phyloP scores from a whole-genome alignment of 805 yeast species.

The Ogataea naganishii region DNA sequence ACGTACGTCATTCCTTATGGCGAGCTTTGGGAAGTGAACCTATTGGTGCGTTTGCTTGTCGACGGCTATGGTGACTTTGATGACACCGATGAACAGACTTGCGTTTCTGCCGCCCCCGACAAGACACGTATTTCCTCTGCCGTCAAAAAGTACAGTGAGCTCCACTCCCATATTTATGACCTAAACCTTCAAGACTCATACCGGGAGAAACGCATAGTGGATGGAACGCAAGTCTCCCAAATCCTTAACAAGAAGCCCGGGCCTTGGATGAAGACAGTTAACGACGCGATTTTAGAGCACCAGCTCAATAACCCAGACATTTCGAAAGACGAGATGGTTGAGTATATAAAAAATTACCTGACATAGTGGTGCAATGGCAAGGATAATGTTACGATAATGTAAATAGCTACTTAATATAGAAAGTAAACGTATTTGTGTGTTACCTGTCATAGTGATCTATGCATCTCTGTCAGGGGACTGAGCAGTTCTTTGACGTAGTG shows the following conservation, averaged over 20 bases:
- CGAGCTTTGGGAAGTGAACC: conserved; percentile 38
- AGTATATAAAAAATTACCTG: conserved; percentile 26
- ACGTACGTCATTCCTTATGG: conserved; percentile 44
- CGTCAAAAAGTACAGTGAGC: conserved; percentile 22
- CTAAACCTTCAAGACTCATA: conserved; percentile 34
- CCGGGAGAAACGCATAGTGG: conserved; percentile 54
- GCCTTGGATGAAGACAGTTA: conserved; percentile 66
- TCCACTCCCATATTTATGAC: conserved; percentile 24
- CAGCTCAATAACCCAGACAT: conserved; percentile 68
- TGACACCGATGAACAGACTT: conserved; percentile 1
- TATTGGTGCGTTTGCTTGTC: conserved; percentile 11
- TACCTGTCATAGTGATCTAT: too few species aligned
- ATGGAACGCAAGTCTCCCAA: conserved; percentile 61
- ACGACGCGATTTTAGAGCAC: conserved; percentile 55
- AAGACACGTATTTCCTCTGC: conserved; percentile 15
- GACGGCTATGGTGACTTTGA: conserved; percentile 9
- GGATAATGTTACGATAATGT: too few species aligned
- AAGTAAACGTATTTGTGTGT: too few species aligned
- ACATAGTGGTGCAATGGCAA: too few species aligned
- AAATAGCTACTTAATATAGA: too few species aligned
- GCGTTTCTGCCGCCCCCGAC: too few species aligned
- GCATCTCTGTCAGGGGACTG: too few species aligned
- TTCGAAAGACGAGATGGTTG: conserved; percentile 45
- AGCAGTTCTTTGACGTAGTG: too few species aligned
- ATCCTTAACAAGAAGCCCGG: conserved; percentile 62